Base-by-base conservation (phyloP, 306 rosid genomes). In the Glycine latifolia region DNA sequence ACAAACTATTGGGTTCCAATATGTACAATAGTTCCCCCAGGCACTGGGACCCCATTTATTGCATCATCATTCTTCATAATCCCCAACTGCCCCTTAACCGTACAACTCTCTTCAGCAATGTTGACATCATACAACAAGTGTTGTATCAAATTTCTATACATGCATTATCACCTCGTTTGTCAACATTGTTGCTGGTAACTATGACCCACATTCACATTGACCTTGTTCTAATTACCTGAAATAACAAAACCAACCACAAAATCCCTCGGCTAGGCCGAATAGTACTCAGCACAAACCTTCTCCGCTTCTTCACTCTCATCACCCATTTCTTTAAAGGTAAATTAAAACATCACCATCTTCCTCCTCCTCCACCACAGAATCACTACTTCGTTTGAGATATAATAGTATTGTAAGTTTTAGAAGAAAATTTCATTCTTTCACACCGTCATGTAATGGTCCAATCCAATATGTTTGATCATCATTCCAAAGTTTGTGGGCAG, bases 81-180 rank as follows among this genome's bases (percentile, higher is more conserved):
- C 46, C 97, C 93, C 87, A 93, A 87, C 88, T 85, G 91, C 65
- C 98, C 98, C 20, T 59, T 56, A 66, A 80, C 87, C 87, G 86
- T 85, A 69, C 84, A 79, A 9, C 79, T 77, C 60, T 81, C 87
- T 0, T 90, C 85, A 68, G 75, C 92, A 81, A 73, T 75, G 50
- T 73, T 71, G 7, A 79, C 53, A 84, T 91, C 98, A 72, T 87
- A 91, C 47, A 88, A 76, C 81, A 93, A 90, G 85, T n/a, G n/a
- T n/a, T n/a, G n/a, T n/a, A n/a, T n/a, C n/a, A n/a, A n/a, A n/a
- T n/a, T n/a, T n/a, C n/a, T n/a, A n/a, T n/a, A n/a, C n/a, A n/a
- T n/a, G n/a, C n/a, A n/a, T n/a, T n/a, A n/a, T n/a, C 81, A 89
- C 93, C 80, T 93, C 98, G 86, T 93, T 93, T 46, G 94, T 91